A percentile compares a stretch with the other conserved stretches of the same genome.
These are phyloP conservation scores for Botrytis medusae DNA, from an alignment of 2,329 filamentous ascomycete genomes.

Conservation along the genomic window DNA sequence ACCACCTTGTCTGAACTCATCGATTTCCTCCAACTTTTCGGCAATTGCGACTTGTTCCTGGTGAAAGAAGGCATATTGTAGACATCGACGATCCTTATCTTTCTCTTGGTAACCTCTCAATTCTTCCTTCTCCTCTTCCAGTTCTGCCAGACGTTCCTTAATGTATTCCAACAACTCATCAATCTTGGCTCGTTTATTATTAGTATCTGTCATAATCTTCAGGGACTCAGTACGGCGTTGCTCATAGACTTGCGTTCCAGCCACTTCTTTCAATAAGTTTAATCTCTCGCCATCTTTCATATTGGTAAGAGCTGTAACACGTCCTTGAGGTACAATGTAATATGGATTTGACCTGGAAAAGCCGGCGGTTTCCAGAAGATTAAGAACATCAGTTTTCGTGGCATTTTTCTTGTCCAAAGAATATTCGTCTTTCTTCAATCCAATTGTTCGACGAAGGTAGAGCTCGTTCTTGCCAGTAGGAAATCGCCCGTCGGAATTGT, in stretches of 20 bases:
- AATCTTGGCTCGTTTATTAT: slow-evolving; percentile 91
- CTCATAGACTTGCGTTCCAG: slow-evolving; percentile 96
- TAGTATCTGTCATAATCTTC: slow-evolving; percentile 96
- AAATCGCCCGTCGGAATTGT: slow-evolving; percentile 95
- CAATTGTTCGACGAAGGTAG: slow-evolving; percentile 88
- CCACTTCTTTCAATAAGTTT: slow-evolving; percentile 93
- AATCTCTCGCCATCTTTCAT: slow-evolving; percentile 96
- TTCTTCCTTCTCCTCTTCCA: slow-evolving; percentile 97
- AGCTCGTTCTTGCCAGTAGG: slow-evolving; percentile 90
- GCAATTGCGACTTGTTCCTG: slow-evolving; percentile 81
- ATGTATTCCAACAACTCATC: slow-evolving; percentile 91
- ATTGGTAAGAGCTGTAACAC: slow-evolving; percentile 92
- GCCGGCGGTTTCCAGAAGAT: slow-evolving; percentile 90
- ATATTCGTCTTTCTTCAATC: slow-evolving; percentile 97
- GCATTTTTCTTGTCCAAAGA: slow-evolving; percentile 96
- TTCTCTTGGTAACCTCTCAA: slow-evolving; percentile 91
- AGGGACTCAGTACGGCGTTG: slow-evolving; percentile 84
- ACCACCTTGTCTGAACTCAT: slow-evolving; percentile 76
- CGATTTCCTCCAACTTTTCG: slow-evolving; percentile 76
- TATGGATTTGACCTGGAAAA: slow-evolving; percentile 98
- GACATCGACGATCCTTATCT: slow-evolving; percentile 83
- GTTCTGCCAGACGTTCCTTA: slow-evolving; percentile 80
- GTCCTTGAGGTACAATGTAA: slow-evolving; percentile 97
- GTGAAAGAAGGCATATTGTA: slow-evolving; percentile 93
- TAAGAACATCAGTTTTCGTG: slow-evolving; percentile 91